Evolutionary conservation across 2,329 filamentous ascomycete species (phyloP), one percentile per base, ranked within the genome.

Genomic region (Thielaviopsis euricoi): DNA sequence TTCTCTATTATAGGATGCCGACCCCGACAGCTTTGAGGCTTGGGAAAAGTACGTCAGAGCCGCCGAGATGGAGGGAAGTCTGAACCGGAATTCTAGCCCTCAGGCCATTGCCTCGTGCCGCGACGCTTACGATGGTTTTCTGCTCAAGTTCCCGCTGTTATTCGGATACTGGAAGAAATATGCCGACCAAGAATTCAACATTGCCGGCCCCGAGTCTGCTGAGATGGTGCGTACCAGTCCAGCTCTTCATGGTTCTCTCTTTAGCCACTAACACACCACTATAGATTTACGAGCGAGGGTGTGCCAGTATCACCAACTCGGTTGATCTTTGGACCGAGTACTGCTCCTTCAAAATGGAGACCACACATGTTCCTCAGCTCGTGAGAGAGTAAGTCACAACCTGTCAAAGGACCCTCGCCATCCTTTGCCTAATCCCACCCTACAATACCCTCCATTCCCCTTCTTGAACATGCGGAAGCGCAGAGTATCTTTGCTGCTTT

Each of bases 131-230:
- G 90, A 98, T 69, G 82, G 86, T 53, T 94, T 98, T 67, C 84
- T 98, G 22, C 81, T 87, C 61, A 96, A 95, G 68, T 98, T 96
- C 63, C 93, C 93, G 2, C 79, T 97, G 12, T 81, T 97, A 46
- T 98, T 97, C 66, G 93, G 91, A 56, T 98, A 97, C 74, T 98
- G 93, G 93, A 97, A 97, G 76, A 97, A 96, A 70, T 98, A 97
- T 77, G 93, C 93, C 67, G 91, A 97, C 66, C 78, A 95, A 62
- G 93, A 98, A 68, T 98, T 98, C 73, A 89, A 89, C 55, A 95
- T 98, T 63, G 89, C 89, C 4, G 93, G 93, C 19, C 94, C 93
- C 5, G 93, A 98, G 74, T 91, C 91, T 50, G 93, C 93, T 57
- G 93, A 97, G 71, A 94, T 96, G 86, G 89, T 95, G 70, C 37